Base-by-base conservation (phyloP, 1,284 basidiomycete species). In the Pterula multifida region DNA sequence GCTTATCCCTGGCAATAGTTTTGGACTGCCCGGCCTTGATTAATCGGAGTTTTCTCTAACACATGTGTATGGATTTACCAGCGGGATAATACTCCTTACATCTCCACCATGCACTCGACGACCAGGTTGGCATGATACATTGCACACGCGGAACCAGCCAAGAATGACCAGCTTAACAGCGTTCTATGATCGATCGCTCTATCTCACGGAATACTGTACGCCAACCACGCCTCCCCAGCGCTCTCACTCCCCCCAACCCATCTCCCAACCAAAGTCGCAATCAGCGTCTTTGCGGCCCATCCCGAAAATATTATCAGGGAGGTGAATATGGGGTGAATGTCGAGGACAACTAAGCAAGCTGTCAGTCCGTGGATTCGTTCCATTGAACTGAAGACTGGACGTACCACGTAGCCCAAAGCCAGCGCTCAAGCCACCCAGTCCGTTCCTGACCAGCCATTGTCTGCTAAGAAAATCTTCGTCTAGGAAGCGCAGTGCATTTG, bases 351-450 rank as follows among this genome's bases (percentile, higher is more conserved):
- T 87, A 51, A 15, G 13, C 28, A 47, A 45, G 26, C 11, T 12
- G 32, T 15, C 53, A 53, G n/a, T 63, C 68, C 12, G 65, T 61
- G 28, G 60, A 52, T 19, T 57, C 44, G 0, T 61, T 61, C 32
- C 35, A 39, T 17, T 48, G 6, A 15, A 12, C 23, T 22, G 45
- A 28, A 17, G 6, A 42, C 24, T 28, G n/a, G 44, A 3, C 59
- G 22, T 55, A 79, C 76, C 78, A 60, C 81, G 68, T 53, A 85
- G 63, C 1, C 81, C 81, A 56, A 85, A 85, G 1, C 82, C 81
- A 3, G 80, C 76, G 15, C 86, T 82, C 82, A 93, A 86, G 0
- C 90, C 90, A 17, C 90, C 89, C 0, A 93, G 69, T 3, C 91
- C 70, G 55, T 90, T 87, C 19, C 90, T 76, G 3, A 92, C 81